Evolutionary conservation across 768 basidiomycete genomes (phyloP), one percentile per base, ranked within the genome.

Genomic region (Symmetrospora coprosmae): DNA sequence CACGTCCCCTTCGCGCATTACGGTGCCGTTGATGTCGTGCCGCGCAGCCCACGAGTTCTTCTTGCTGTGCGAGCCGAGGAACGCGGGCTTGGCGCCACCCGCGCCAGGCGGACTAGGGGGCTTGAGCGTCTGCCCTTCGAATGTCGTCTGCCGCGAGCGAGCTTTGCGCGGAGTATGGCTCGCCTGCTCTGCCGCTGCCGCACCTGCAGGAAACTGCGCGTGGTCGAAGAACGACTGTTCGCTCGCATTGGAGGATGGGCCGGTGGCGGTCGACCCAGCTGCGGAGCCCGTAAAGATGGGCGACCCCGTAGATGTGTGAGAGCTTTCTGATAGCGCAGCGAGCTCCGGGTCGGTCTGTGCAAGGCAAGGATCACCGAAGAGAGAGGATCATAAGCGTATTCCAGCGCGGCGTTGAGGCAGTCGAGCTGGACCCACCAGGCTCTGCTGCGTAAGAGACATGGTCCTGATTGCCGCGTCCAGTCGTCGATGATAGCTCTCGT

Each of bases 21-120:
- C 55, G 6, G 66, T 70, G 4, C 66, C 70, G 50, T 67, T 64
- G 55, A 65, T 66, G 19, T 66, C 66, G 38, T 66, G 47, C 8
- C 66, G 33, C 31, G 39, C 47, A 0, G 64, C 46, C 21, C 27
- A 53, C 30, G 39, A 50, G n/a, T 47, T 61, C n/a, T 34, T 53
- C 39, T 60, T 62, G 41, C 35, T 41, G 11, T 61, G 63, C 14
- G 50, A 52, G 21, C 30, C 30, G 23, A 39, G 25, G 7, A 11
- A 19, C 23, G 33, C 33, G 19, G 13, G 28, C 8, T 17, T 25
- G 8, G 34, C 51, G 17, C 30, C 27, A 16, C 37, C 13, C 37
- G 37, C 17, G 7, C n/a, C 25, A 31, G 30, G 30, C 5, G 31
- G 58, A 11, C 31, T 21, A n/a, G 47, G 48, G 14, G 47, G 58